These are phyloP conservation scores for Chalara sp. DNA, from an alignment of 2,329 filamentous ascomycete genomes.

Conservation along the genomic window DNA sequence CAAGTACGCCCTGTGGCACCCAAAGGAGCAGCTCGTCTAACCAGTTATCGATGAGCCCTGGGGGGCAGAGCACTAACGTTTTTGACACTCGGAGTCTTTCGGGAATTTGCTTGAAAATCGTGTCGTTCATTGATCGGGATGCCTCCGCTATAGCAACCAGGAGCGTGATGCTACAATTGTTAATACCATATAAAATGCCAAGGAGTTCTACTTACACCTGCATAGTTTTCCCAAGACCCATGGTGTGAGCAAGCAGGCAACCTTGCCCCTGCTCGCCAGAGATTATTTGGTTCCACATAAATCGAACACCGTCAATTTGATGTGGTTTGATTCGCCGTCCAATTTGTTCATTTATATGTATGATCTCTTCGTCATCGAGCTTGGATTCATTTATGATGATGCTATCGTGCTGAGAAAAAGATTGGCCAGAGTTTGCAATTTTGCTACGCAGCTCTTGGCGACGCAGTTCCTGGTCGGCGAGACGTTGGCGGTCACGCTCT, in stretches of 20 bases:
- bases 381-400: constrained; percentile 64
- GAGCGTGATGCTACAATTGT: constrained; percentile 55
- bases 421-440: constrained; percentile 37
- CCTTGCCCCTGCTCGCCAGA: constrained; percentile 52
- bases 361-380: constrained; percentile 48
- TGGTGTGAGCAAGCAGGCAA: constrained; percentile 79
- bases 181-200: too few species aligned
- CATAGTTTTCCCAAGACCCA: constrained; percentile 92
- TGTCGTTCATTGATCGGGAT: constrained; percentile 48
- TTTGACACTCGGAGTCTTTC: constrained; percentile 52
- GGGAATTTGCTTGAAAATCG: constrained; percentile 62
- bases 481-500: constrained; percentile 45
- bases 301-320: constrained; percentile 74
- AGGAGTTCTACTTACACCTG: constrained; percentile 50
- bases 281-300: constrained; percentile 83
- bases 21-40: constrained; percentile 67
- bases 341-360: constrained; percentile 60
- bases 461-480: constrained; percentile 47
- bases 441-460: constrained; percentile 38
- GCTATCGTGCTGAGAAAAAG: constrained; percentile 36
- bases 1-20: constrained; percentile 51
- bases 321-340: constrained; percentile 65
- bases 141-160: constrained; percentile 67
- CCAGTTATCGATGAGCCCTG: constrained; percentile 77
- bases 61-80: constrained; percentile 69